phyloP scores from a whole-genome alignment of 2,329 filamentous ascomycete genomes.

The Microcera coccophila region DNA sequence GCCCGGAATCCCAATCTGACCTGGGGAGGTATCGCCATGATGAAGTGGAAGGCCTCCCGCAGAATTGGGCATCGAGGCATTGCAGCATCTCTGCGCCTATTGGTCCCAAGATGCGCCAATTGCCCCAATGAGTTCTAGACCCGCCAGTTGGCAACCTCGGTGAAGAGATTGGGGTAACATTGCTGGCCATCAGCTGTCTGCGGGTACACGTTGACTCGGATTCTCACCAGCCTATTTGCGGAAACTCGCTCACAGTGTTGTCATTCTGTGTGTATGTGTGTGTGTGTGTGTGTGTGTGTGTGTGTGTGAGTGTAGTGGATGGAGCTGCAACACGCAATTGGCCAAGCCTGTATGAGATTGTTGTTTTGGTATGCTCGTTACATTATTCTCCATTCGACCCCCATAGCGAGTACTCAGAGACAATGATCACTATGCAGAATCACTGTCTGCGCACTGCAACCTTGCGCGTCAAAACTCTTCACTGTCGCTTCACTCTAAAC shows the following conservation, averaged over 20 bases:
- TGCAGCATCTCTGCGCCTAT: constrained; percentile 4
- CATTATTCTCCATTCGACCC: constrained; percentile 1
- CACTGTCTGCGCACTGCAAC: not conserved
- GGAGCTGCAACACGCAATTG: constrained; percentile 3
- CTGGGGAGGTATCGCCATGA: constrained; percentile 1
- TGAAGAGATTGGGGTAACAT: constrained; percentile 1
- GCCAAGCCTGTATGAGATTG: not conserved
- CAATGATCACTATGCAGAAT: not conserved
- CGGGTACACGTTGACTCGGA: constrained; percentile 1
- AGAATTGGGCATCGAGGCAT: constrained; percentile 14
- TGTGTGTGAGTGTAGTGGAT: not conserved
- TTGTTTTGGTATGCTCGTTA: constrained; percentile 1
- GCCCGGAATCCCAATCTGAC: constrained; percentile 3
- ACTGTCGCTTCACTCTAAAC: constrained; percentile 2
- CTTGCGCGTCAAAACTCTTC: not conserved
- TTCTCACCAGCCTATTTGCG: constrained; percentile 1
- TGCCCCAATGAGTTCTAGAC: constrained; percentile 4
- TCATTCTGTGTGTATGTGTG: not conserved
- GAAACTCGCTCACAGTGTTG: constrained; percentile 1
- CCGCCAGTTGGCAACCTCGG: constrained; percentile 4
- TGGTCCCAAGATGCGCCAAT: constrained; percentile 1
- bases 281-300: too few species aligned
- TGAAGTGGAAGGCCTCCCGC: constrained; percentile 13
- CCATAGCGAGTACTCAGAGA: not conserved
- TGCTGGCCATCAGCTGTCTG: constrained; percentile 4